Base-by-base conservation (phyloP, 257 asterid species). In the Petunia secreta region DNA sequence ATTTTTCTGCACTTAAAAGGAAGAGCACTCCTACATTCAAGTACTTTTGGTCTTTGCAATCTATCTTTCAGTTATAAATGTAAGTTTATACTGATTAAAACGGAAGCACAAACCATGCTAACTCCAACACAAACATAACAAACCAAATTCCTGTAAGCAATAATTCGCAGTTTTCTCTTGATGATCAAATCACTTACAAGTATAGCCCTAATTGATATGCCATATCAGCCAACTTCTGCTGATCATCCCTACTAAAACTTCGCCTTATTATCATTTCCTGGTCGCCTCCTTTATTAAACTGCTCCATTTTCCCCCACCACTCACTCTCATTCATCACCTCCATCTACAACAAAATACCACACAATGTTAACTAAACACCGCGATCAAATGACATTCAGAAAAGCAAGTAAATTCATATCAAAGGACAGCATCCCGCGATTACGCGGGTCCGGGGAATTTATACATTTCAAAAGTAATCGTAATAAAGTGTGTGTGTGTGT, bases 271-370 rank as follows among this genome's bases (percentile, higher is more conserved):
- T 78, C 93, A 95, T 87, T 89, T 95, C 99, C 87, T 87, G 97
- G 82, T 93, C 95, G 81, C 85, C 90, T 87, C 97, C 97, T 78
- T 75, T 80, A 88, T 90, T 93, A 94, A 93, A 77, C 77, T 91
- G 94, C 81, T 95, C 96, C 69, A 95, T 75, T 85, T 92, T 93
- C 14, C 85, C 92, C 94, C 92, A 89, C 99, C 99, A 95, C 86
- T 95, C 98, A 83, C 87, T 89, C 81, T 87, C 93, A 85, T 93
- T 91, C 96, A 95, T 88, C 80, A 82, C 84, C 89, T 92, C 99
- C 84, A 88, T 82, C 98, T 95, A 86, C 85, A 85, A 48, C 80
- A 75, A 79, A 36, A 62, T 52, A 81, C 65, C 79, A 67, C 84
- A 13, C 34, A 67, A 16, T 39, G 66, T 40, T 2, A 25, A 10